phyloP scores from a whole-genome alignment of 176 grass and related monocot species.

The Thalia dealbata region DNA sequence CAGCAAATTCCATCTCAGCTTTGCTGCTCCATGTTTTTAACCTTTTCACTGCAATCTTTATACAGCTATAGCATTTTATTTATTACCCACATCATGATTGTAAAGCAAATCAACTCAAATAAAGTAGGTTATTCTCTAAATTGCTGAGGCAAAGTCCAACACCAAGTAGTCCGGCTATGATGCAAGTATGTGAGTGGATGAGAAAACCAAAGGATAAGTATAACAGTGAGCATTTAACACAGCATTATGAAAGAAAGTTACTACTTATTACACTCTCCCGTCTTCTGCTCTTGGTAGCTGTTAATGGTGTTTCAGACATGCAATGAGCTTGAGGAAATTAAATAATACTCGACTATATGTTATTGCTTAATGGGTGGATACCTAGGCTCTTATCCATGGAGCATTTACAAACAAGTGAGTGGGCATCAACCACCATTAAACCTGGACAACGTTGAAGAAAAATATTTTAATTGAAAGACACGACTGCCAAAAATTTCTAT shows the following conservation, averaged over 20 bases:
- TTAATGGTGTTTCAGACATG: neutral
- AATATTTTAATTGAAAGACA: neutral
- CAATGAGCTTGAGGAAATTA: neutral
- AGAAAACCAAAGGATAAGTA: too few species aligned
- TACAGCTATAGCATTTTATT: neutral
- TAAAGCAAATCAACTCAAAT: too few species aligned
- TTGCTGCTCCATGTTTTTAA: conserved; percentile 10
- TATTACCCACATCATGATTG: neutral
- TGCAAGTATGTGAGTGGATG: too few species aligned
- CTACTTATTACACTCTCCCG: too few species aligned
- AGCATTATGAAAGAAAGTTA: too few species aligned
- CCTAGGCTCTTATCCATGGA: neutral
- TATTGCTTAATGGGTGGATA: neutral
- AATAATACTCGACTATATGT: neutral
- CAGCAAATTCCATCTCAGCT: conserved; percentile 12
- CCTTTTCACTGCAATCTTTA: conserved; percentile 8
- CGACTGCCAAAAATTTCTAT: neutral
- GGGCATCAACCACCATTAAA: neutral
- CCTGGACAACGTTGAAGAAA: neutral
- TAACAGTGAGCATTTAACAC: too few species aligned
- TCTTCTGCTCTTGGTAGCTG: neutral
- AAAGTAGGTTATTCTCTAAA: neutral
- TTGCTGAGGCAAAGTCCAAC: neutral
- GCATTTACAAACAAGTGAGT: neutral
- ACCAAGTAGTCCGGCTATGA: too few species aligned